These are phyloP conservation scores for Tetrahymena thermophila DNA, from an alignment of 73 alveolate species.

Conservation along the genomic window DNA sequence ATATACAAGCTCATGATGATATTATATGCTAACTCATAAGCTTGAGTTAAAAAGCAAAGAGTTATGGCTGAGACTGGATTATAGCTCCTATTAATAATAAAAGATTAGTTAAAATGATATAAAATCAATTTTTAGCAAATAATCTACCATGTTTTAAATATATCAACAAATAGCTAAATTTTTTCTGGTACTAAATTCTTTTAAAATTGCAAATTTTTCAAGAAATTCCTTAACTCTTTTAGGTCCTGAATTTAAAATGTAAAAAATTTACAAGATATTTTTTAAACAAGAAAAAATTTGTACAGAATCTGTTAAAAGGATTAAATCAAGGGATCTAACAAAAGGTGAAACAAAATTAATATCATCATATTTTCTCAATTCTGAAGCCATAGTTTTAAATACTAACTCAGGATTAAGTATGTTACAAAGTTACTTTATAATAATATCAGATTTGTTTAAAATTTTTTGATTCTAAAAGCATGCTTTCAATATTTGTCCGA, in stretches of 20 bases:
- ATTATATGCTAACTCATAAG: constrained; percentile 34
- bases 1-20: constrained; percentile 26
- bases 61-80: constrained; percentile 31
- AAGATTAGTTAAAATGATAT: not conserved
- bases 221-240: constrained; percentile 10
- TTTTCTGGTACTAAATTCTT: not conserved
- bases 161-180: not conserved
- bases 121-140: not conserved
- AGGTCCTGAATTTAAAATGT: constrained; percentile 13
- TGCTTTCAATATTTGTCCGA: constrained; percentile 19
- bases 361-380: constrained; percentile 20
- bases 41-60: constrained; percentile 31
- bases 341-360: not conserved
- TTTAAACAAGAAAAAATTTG: not conserved
- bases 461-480: constrained; percentile 13
- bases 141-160: constrained; percentile 1
- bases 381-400: constrained; percentile 25
- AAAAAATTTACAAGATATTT: not conserved
- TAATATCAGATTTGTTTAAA: constrained; percentile 16
- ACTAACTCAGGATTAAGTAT: constrained; percentile 23
- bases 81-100: constrained; percentile 12
- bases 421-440: constrained; percentile 14
- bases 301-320: not conserved
- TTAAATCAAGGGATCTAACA: not conserved
- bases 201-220: constrained; percentile 12